Base-by-base conservation (phyloP, 2,329 filamentous ascomycete genomes). In the Botrytis byssoidea region DNA sequence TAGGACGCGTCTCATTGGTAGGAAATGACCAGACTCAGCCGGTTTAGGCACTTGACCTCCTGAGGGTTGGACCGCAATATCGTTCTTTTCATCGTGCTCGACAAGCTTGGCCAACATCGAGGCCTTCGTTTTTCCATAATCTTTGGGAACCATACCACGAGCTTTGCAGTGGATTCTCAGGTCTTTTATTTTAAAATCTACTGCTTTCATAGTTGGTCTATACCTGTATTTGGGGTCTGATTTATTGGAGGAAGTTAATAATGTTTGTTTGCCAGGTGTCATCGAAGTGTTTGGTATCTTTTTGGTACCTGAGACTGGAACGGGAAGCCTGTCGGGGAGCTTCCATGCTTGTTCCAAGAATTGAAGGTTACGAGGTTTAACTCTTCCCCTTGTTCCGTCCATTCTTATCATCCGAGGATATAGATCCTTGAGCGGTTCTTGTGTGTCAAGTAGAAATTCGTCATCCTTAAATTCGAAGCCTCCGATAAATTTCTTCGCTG, bases 321-420 rank as follows among this genome's bases (percentile, higher is more conserved):
- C 3, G 16, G 65, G 65, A 4, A 68, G 14, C 2, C 0, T 0
- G 0, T 29, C n/a, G 1, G 51, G 37, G 22, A 70, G 51, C 22
- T 12, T 29, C 67, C 67, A 70, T 20, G 67, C 3, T 0, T 2
- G 20, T 60, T 70, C 40, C 20, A 70, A 32, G 14, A 5, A 32
- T 9, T 70, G 67, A 60, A 60, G 37, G 32, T 44, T 70, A 8
- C 67, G 67, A 32, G 51, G 51, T 60, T 70, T 70, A n/a, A 35
- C 67, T 70, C 37, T 61, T 44, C 51, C 67, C 0, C 20, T 60
- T 4, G 67, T 70, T 35, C 67, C 67, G 25, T 70, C 67, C 4
- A 70, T 1, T 70, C 1, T 60, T 44, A 3, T 70, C 55, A 70
- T 35, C 1, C n/a, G 48, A 32, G 48, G 37, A 12, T 0, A 6